phyloP scores from a whole-genome alignment of 2,329 filamentous ascomycete species.

The Sclerotinia nivalis region DNA sequence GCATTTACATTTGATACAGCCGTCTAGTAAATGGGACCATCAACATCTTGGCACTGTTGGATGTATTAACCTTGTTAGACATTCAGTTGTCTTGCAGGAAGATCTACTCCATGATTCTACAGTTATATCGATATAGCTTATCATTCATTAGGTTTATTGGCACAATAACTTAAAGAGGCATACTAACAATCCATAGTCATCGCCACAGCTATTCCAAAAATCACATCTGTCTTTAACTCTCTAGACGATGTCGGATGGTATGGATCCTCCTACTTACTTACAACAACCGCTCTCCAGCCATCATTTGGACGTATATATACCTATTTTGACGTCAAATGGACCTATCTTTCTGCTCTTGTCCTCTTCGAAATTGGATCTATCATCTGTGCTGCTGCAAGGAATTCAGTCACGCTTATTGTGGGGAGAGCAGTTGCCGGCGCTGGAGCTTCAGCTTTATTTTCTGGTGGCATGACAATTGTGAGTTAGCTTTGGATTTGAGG shows the following conservation, averaged over 20 bases:
- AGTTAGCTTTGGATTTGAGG: not conserved
- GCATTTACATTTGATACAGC: conserved; percentile 28
- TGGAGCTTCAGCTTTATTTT: conserved; percentile 41
- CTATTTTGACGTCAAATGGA: conserved; percentile 42
- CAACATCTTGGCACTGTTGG: not conserved
- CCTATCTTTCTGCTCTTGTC: conserved; percentile 39
- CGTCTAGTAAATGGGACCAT: not conserved
- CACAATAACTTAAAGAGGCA: not conserved
- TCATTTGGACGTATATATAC: conserved; percentile 43
- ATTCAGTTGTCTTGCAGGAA: not conserved
- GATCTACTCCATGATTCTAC: not conserved
- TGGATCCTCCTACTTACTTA: conserved; percentile 44
- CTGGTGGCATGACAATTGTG: conserved; percentile 35
- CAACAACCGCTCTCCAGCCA: conserved; percentile 42
- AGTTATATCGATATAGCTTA: not conserved
- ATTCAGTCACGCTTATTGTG: conserved; percentile 42
- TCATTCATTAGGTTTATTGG: not conserved
- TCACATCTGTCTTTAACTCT: conserved; percentile 45
- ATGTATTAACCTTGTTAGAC: not conserved
- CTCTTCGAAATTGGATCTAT: conserved; percentile 44
- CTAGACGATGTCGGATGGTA: conserved; percentile 46
- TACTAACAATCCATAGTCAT: conserved; percentile 20
- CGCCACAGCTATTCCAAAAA: conserved; percentile 47
- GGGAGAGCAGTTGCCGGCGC: conserved; percentile 43
- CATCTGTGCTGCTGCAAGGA: conserved; percentile 42